Evolutionary conservation across 164 flowering plant species (phyloP).

Genomic region (Vitis rotundifolia): DNA sequence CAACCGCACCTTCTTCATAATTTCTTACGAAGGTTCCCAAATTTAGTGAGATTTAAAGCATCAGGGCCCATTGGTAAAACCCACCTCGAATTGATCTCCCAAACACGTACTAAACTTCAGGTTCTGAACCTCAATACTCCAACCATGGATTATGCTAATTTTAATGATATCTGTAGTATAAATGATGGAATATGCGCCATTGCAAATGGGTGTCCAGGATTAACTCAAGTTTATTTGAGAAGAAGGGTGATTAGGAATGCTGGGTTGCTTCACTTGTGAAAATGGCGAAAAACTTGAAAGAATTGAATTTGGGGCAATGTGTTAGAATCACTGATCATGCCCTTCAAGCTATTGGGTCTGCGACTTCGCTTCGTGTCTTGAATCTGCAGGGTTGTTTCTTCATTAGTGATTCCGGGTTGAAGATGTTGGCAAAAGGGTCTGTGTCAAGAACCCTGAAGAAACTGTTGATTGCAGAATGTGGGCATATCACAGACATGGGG

Average conservation of each 20-base stretch:
- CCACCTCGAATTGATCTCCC: constrained; percentile 10
- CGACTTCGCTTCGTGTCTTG: constrained; percentile 1
- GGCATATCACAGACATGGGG: constrained; percentile 7
- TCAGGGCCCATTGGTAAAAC: constrained; percentile 2
- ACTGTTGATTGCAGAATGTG: constrained; percentile 13
- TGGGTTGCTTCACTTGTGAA: not conserved
- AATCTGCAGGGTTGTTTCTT: constrained; percentile 16
- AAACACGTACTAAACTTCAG: constrained; percentile 9
- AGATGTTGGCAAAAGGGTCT: constrained; percentile 6
- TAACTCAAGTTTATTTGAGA: not conserved
- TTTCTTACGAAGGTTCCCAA: constrained; percentile 33
- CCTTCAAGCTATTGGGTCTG: constrained; percentile 5
- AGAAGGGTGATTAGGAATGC: constrained; percentile 7
- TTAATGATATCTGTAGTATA: too few species aligned
- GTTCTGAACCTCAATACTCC: constrained; percentile 1
- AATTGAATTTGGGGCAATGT: constrained; percentile 17
- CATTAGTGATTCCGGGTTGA: constrained; percentile 12
- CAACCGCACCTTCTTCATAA: constrained; percentile 17
- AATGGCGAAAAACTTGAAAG: not conserved
- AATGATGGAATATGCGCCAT: constrained; percentile 1
- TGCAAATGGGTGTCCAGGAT: constrained; percentile 8
- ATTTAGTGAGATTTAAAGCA: constrained; percentile 15
- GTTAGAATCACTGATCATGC: constrained; percentile 3
- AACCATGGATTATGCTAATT: not conserved
- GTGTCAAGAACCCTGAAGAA: constrained; percentile 6